Percentiles rank a stretch among this genome's conserved stretches.
These are phyloP conservation scores for Setaria viridis DNA, from an alignment of 202 grass and related monocot genomes.

Conservation along the genomic window DNA sequence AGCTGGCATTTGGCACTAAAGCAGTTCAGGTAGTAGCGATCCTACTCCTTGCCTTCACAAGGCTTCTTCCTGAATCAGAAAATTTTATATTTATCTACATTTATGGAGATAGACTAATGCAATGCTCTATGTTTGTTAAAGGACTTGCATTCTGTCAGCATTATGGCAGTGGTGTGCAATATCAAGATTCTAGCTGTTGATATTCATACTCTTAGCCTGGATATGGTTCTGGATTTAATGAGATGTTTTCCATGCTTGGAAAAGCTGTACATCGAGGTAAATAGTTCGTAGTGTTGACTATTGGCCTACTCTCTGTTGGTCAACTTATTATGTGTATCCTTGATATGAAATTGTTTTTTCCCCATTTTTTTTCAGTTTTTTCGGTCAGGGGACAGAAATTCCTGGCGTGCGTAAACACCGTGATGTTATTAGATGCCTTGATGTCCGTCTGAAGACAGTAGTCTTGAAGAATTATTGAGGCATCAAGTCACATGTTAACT, in stretches of 20 bases:
- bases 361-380: neutral
- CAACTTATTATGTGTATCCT: neutral
- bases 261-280: constrained; percentile 2
- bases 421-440: neutral
- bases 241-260: constrained; percentile 22
- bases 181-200: neutral
- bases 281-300: neutral
- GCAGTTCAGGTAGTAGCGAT: constrained; percentile 15
- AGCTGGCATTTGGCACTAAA: neutral
- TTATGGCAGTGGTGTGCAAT: too few relatives aligned
- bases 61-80: neutral
- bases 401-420: neutral
- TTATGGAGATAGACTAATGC: neutral
- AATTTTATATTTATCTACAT: neutral
- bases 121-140: neutral
- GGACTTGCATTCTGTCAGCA: neutral
- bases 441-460: neutral
- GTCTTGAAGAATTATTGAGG: constrained; percentile 2
- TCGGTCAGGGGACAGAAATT: neutral
- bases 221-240: neutral
- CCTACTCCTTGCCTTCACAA: neutral
- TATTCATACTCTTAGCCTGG: neutral
- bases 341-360: neutral
- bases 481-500: neutral
- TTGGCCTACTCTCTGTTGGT: neutral